These are phyloP conservation scores for Phytophthora pistaciae DNA, from an alignment of 352 stramenopile genomes.

Conservation along the genomic window DNA sequence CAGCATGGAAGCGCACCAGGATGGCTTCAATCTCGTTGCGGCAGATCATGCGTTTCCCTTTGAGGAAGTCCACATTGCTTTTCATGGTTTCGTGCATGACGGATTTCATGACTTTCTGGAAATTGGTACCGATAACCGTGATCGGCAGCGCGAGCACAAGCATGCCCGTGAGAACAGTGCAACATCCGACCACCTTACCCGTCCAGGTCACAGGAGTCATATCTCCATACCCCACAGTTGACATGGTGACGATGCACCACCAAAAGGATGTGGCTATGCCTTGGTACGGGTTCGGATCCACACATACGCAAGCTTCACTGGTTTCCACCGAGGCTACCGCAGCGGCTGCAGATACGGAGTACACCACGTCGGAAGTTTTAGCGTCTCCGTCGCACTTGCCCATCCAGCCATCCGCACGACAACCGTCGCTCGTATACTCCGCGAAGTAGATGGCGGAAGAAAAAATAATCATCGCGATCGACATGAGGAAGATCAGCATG, in stretches of 20 bases:
- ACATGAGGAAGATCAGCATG: conserved; percentile 91
- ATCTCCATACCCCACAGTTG: conserved; percentile 91
- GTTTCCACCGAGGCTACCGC: conserved; percentile 29
- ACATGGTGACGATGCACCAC: conserved; percentile 94
- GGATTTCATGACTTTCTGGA: conserved; percentile 88
- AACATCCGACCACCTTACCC: conserved; percentile 78
- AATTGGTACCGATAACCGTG: conserved; percentile 91
- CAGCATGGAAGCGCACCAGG: conserved; percentile 73
- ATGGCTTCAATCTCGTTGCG: conserved; percentile 82
- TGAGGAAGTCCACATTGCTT: conserved; percentile 79
- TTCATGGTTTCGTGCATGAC: conserved; percentile 84
- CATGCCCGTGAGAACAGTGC: conserved; percentile 84
- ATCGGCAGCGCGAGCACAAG: conserved; percentile 91
- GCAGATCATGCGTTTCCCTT: conserved; percentile 75
- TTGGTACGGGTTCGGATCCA: conserved; percentile 86
- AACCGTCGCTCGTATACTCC: conserved; percentile 75
- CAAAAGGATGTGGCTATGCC: conserved; percentile 87
- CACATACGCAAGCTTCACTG: conserved; percentile 49
- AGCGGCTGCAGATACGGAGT: conserved; percentile 34
- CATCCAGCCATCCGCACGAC: conserved; percentile 65
- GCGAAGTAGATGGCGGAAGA: conserved; percentile 88
- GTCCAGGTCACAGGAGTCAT: conserved; percentile 80
- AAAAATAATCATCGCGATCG: conserved; percentile 87
- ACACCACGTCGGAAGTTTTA: conserved; percentile 17
- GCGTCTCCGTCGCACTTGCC: conserved; percentile 48